phyloP scores from a whole-genome alignment of 139 green algal genomes.

The Pseudopediastrum boryanum region DNA sequence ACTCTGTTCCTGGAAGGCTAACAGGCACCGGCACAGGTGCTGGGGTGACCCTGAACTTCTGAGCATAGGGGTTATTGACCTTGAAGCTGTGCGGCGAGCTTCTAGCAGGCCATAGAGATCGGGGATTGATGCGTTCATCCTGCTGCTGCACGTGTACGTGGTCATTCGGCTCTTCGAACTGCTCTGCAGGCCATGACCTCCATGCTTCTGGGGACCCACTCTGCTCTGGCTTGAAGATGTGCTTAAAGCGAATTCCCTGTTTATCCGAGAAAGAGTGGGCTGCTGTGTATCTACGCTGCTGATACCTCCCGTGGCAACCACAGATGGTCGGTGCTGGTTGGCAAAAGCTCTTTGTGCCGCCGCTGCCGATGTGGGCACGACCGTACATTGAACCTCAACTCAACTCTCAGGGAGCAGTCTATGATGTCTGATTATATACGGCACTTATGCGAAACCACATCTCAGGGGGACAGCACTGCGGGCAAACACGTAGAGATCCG shows the following conservation, averaged over 20 bases:
- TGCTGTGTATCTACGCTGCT: too few species aligned
- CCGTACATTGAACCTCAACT: too few species aligned
- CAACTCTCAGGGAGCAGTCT: too few species aligned
- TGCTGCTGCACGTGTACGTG: conserved; percentile 5
- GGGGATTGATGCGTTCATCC: background rate
- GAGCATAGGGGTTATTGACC: conserved; percentile 6
- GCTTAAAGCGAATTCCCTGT: conserved; percentile 25
- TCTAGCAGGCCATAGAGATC: background rate
- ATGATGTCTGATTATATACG: too few species aligned
- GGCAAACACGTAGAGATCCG: too few species aligned
- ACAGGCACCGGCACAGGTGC: conserved; percentile 4
- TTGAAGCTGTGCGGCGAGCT: background rate
- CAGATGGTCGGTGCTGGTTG: too few species aligned
- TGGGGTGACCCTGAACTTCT: conserved; percentile 11
- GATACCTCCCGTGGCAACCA: too few species aligned
- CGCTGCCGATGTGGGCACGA: too few species aligned
- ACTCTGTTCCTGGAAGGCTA: conserved; percentile 22
- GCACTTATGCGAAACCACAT: too few species aligned
- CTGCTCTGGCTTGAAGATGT: conserved; percentile 14
- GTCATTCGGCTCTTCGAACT: background rate
- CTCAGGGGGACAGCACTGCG: too few species aligned
- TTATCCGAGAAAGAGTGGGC: too few species aligned
- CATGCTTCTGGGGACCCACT: background rate
- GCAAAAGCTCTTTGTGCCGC: too few species aligned
- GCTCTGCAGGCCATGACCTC: conserved; percentile 1